Conservation (phyloP, 352 stramenopile genomes). For the Phytophthora meadii region DNA sequence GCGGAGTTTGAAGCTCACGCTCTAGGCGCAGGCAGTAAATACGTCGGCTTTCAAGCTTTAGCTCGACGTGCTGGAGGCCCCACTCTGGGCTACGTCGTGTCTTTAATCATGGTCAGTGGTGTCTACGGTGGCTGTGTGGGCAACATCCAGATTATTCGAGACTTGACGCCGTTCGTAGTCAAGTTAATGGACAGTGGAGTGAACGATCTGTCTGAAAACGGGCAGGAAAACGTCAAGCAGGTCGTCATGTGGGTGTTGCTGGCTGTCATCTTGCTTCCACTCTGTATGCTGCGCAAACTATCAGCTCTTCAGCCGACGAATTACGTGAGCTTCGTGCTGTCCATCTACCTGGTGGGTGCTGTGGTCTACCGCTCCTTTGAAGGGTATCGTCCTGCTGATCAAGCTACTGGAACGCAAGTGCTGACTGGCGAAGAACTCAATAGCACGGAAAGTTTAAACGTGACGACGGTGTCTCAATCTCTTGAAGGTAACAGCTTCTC, state of each 20-base stretch:
- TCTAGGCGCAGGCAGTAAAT: slow-evolving; percentile 50
- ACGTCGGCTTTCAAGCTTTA: slow-evolving; percentile 38
- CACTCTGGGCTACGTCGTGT: slow-evolving; percentile 56
- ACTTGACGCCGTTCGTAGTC: slow-evolving; percentile 66
- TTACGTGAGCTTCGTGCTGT: slow-evolving; percentile 70
- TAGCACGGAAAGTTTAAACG: neutral
- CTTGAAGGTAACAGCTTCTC: slow-evolving; percentile 31
- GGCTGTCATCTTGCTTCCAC: slow-evolving; percentile 49
- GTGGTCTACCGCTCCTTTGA: slow-evolving; percentile 52
- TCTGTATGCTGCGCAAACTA: slow-evolving; percentile 69
- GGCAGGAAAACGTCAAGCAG: slow-evolving; percentile 24
- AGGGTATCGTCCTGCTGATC: slow-evolving; percentile 14
- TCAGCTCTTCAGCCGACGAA: slow-evolving; percentile 68
- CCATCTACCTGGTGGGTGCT: slow-evolving; percentile 61
- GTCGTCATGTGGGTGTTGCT: slow-evolving; percentile 55
- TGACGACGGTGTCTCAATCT: neutral
- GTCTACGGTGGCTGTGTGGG: slow-evolving; percentile 72
- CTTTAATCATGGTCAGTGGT: slow-evolving; percentile 57
- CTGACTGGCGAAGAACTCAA: neutral
- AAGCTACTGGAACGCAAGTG: slow-evolving; percentile 24
- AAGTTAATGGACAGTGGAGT: slow-evolving; percentile 32
- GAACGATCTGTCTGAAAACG: slow-evolving; percentile 12
- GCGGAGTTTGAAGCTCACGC: slow-evolving; percentile 66
- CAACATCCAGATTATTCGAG: slow-evolving; percentile 69
- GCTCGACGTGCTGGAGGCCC: slow-evolving; percentile 29